Evolutionary conservation across 1,139 yeast genomes (phyloP), one percentile per base, ranked within the genome.

Genomic region (Oligophagozyma castellii): DNA sequence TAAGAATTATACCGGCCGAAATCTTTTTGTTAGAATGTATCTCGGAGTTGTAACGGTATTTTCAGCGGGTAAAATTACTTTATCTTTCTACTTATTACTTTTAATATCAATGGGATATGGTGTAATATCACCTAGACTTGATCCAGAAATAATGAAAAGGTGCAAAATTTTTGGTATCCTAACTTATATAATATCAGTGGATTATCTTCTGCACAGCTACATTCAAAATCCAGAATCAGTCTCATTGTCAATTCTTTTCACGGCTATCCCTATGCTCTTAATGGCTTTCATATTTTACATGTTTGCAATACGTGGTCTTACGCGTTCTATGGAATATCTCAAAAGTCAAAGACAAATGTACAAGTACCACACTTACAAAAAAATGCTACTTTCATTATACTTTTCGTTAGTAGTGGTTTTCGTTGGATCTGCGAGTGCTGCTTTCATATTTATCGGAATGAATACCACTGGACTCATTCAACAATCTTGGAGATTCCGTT

Each of bases 71-170:
- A 77, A 92, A 44, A 68, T 80, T 35, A 75, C 95, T 1, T 80
- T 80, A 51, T 77, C 94, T 10, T 77, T 84, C 57, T 86, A 83
- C 58, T 59, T 86, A 44, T 60, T 86, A 32, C 63, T 84, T 38
- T 74, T 83, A 43, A 89, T 86, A 33, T 67, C 93, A 12, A 61
- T 84, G 40, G 96, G 96, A 15, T 89, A 84, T 54, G 95, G 95
- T 32, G 86, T 86, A 29, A 95, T 86, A 22, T 66, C 67, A 35
- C 79, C 93, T 31, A 75, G 83, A 39, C 65, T 89, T 37, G 80
- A 83, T 29, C 69, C 69, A 50, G 69, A 67, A 36, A 50, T 68
- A 23, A 81, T 86, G 94, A 61, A 72, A 43, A 70, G 67, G 49
- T 76, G 93, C 53, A 74, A 80, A 46, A 62, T 80, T 12, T 63